phyloP scores from a whole-genome alignment of 2,329 filamentous ascomycete species.

The Aureobasidium sp. region DNA sequence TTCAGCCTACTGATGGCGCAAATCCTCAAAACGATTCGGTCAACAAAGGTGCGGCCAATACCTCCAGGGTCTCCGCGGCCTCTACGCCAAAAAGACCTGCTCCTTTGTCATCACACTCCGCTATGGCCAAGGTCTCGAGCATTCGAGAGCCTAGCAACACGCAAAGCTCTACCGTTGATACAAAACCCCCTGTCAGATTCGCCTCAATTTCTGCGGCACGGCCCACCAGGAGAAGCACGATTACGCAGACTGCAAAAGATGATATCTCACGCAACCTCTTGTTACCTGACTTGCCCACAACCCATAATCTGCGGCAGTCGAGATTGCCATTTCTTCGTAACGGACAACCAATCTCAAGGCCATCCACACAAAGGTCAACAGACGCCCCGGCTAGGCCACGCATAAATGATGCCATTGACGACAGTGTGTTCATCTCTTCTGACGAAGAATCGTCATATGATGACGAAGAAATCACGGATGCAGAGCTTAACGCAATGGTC shows the following conservation, averaged over 20 bases:
- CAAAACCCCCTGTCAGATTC: background rate
- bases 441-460: slow-evolving; percentile 15
- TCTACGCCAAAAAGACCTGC: background rate
- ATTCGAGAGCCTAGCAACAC: background rate
- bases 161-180: background rate
- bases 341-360: background rate
- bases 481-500: slow-evolving; percentile 6
- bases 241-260: background rate
- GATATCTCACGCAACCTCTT: background rate
- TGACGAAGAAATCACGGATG: slow-evolving; percentile 13
- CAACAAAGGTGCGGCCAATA: background rate
- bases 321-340: background rate
- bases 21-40: background rate
- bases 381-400: background rate
- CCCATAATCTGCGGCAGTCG: slow-evolving; percentile 3
- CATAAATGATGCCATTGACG: background rate
- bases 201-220: background rate
- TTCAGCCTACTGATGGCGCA: background rate
- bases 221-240: background rate
- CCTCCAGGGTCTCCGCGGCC: background rate
- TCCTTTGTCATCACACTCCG: background rate
- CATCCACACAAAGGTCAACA: background rate
- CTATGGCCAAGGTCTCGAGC: background rate
- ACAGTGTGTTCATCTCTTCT: slow-evolving; percentile 12
- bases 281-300: background rate